phyloP scores from a whole-genome alignment of 805 yeast species.

The Jamesozyma lodderae region DNA sequence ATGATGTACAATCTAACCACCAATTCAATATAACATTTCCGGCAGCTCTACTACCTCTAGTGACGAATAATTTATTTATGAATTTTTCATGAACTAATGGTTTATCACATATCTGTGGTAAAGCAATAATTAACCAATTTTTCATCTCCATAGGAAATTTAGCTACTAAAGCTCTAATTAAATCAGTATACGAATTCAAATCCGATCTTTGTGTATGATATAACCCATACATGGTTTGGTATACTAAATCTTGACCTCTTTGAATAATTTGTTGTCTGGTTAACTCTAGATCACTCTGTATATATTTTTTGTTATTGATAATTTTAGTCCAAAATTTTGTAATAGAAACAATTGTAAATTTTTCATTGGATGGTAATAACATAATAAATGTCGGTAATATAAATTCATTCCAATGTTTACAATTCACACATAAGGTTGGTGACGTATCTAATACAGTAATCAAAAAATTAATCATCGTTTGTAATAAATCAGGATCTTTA shows the following conservation, averaged over 20 bases:
- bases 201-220: slow-evolving; percentile 50
- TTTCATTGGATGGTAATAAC: slow-evolving; percentile 37
- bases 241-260: slow-evolving; percentile 25
- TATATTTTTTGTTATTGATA: slow-evolving; percentile 39
- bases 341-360: slow-evolving; percentile 40
- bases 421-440: slow-evolving; percentile 40
- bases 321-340: slow-evolving; percentile 47
- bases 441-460: slow-evolving; percentile 39
- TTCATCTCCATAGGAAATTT: slow-evolving; percentile 43
- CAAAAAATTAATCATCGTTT: slow-evolving; percentile 43
- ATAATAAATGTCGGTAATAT: slow-evolving; percentile 26
- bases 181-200: slow-evolving; percentile 46
- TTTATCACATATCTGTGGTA: slow-evolving; percentile 25
- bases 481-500: slow-evolving; percentile 52
- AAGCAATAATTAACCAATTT: slow-evolving; percentile 35
- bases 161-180: slow-evolving; percentile 40
- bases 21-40: slow-evolving; percentile 49
- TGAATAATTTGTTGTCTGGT: slow-evolving; percentile 23
- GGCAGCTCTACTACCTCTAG: slow-evolving; percentile 59
- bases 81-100: slow-evolving; percentile 35
- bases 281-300: slow-evolving; percentile 33
- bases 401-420: slow-evolving; percentile 19
- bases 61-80: slow-evolving; percentile 46
- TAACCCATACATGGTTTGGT: slow-evolving; percentile 34
- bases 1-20: slow-evolving; percentile 56